Conservation (phyloP, 495 filamentous ascomycete genomes). For the Penicillium pancosmium region DNA sequence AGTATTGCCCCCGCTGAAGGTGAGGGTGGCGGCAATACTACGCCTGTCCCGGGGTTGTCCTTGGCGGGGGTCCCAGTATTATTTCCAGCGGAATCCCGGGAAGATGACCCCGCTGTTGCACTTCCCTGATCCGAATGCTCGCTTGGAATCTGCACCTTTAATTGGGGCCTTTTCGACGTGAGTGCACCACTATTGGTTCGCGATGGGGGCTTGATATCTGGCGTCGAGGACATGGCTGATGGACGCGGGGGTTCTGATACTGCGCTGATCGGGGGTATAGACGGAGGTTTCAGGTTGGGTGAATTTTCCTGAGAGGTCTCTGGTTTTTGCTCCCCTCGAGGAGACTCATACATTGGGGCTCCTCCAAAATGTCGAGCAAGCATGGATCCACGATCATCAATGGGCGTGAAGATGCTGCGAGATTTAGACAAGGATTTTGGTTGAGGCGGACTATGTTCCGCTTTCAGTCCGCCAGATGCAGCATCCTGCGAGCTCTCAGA, state of each 20-base stretch:
- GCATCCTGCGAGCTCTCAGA: slow-evolving; percentile 44
- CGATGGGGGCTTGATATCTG: slow-evolving; percentile 70
- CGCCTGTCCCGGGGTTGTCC: slow-evolving; percentile 63
- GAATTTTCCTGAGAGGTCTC: slow-evolving; percentile 48
- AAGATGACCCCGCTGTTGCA: slow-evolving; percentile 73
- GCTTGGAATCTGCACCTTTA: slow-evolving; percentile 93
- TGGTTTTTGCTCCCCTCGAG: slow-evolving; percentile 41
- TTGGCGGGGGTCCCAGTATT: slow-evolving; percentile 54
- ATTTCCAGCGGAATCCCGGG: slow-evolving; percentile 67
- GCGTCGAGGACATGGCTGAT: slow-evolving; percentile 53
- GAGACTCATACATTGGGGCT: slow-evolving; percentile 47
- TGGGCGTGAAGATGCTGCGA: slow-evolving; percentile 95
- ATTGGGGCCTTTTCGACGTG: slow-evolving; percentile 70
- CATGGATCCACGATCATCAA: slow-evolving; percentile 89
- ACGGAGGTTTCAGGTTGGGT: slow-evolving; percentile 31
- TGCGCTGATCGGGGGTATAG: slow-evolving; percentile 31
- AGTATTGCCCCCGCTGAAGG: slow-evolving; percentile 83
- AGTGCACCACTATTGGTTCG: slow-evolving; percentile 70
- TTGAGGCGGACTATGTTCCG: slow-evolving; percentile 51
- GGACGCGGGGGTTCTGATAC: slow-evolving; percentile 45
- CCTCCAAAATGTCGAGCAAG: slow-evolving; percentile 81
- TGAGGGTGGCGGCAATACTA: slow-evolving; percentile 90
- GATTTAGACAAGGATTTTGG: slow-evolving; percentile 78
- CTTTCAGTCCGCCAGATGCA: slow-evolving; percentile 40
- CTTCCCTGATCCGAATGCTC: slow-evolving; percentile 84